These are phyloP conservation scores for Saturnispora halmiae DNA, from an alignment of 805 yeast genomes.

Conservation along the genomic window DNA sequence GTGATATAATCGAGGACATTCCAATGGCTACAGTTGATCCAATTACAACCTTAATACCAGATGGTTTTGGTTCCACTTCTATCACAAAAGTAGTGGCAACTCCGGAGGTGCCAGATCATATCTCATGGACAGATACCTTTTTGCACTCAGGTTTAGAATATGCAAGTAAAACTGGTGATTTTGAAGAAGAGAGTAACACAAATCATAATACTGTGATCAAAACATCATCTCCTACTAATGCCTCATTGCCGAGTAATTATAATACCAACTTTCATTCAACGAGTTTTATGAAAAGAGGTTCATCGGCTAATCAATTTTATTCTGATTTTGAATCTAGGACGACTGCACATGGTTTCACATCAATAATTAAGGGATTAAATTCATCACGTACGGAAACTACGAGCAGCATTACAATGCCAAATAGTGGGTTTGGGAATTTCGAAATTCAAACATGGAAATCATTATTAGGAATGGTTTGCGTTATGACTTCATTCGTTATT, in stretches of 20 bases:
- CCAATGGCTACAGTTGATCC: neutral
- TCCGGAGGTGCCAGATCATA: neutral
- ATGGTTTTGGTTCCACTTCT: neutral
- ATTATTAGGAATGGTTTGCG: constrained; percentile 4
- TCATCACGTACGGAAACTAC: neutral
- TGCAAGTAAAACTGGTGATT: neutral
- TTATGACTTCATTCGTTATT: constrained; percentile 1
- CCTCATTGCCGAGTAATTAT: neutral
- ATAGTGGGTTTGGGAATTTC: constrained; percentile 1
- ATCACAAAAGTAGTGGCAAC: neutral
- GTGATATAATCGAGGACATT: neutral
- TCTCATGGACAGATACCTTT: no score
- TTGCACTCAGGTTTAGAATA: neutral
- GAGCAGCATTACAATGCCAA: constrained; percentile 1
- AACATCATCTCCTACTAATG: no score
- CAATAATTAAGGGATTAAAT: neutral
- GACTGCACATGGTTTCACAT: neutral
- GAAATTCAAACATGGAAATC: constrained; percentile 6
- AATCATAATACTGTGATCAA: no score
- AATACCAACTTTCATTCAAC: no score
- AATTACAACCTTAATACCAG: neutral
- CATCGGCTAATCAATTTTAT: neutral
- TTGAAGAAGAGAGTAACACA: neutral
- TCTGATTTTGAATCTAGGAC: neutral
- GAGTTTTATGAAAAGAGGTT: neutral